phyloP scores from a whole-genome alignment of 345 rosid genomes.

The Citropsis articulata region DNA sequence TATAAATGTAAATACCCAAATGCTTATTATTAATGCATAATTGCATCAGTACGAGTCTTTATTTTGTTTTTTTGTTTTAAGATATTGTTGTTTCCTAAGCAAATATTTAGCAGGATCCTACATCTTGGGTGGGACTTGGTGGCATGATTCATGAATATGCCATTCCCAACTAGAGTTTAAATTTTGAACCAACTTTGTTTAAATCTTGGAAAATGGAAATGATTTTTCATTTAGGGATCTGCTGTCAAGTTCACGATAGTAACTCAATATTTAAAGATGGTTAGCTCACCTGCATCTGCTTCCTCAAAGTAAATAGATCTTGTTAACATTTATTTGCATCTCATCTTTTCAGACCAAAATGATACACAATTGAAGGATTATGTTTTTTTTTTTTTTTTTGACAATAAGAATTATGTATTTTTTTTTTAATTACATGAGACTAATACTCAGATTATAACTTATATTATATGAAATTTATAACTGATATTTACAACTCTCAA shows the following conservation, averaged over 20 bases:
- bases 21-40: no score
- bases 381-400: no score
- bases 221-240: background rate
- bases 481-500: no score
- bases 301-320: background rate
- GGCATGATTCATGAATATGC: background rate
- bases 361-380: no score
- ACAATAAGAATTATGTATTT: no score
- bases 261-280: background rate
- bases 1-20: no score
- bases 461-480: no score
- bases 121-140: no score
- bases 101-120: background rate
- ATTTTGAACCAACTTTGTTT: background rate
- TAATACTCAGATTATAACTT: no score
- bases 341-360: background rate
- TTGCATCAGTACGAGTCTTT: no score
- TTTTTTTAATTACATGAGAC: no score
- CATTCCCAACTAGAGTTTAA: background rate
- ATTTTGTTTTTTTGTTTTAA: background rate
- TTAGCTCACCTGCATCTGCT: background rate
- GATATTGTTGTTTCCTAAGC: background rate
- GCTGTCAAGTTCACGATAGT: background rate
- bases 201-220: background rate
- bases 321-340: background rate